Evolutionary conservation across 306 rosid species (phyloP).

Genomic region (Erythrophleum fordii): DNA sequence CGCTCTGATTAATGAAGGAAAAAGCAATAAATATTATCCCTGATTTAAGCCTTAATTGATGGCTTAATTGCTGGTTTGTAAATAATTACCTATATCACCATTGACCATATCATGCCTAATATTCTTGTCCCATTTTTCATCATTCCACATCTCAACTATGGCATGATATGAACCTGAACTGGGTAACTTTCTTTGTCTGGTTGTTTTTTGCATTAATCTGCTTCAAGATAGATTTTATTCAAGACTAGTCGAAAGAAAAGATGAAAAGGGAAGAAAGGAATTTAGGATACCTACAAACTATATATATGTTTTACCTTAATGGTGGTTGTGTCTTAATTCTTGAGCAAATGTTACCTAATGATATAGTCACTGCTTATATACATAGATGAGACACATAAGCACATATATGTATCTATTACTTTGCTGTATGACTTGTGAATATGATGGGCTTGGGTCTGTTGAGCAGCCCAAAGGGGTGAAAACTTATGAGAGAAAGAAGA

Average conservation of each 20-base stretch:
- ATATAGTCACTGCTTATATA: background rate
- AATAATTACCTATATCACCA: too few relatives aligned
- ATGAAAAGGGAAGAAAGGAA: too few relatives aligned
- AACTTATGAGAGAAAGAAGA: too few relatives aligned
- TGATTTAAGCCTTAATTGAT: background rate
- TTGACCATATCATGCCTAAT: background rate
- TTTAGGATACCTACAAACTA: background rate
- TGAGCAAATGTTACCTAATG: background rate
- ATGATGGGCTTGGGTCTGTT: too few relatives aligned
- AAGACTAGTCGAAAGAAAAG: background rate
- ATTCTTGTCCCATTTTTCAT: background rate
- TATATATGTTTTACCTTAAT: background rate
- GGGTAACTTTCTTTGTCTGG: background rate
- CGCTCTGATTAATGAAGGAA: background rate
- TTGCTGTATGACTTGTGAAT: background rate
- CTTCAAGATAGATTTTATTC: background rate
- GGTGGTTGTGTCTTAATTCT: background rate
- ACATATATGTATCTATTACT: background rate
- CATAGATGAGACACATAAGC: background rate
- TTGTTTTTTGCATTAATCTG: background rate
- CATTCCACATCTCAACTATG: background rate
- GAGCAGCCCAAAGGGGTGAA: too few relatives aligned
- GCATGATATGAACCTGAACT: background rate
- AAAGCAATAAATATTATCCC: background rate
- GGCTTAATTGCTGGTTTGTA: background rate